Percentiles rank a stretch among this genome's conserved stretches.
Conservation (phyloP, 768 basidiomycete species). For the Tulasnella calospora region DNA sequence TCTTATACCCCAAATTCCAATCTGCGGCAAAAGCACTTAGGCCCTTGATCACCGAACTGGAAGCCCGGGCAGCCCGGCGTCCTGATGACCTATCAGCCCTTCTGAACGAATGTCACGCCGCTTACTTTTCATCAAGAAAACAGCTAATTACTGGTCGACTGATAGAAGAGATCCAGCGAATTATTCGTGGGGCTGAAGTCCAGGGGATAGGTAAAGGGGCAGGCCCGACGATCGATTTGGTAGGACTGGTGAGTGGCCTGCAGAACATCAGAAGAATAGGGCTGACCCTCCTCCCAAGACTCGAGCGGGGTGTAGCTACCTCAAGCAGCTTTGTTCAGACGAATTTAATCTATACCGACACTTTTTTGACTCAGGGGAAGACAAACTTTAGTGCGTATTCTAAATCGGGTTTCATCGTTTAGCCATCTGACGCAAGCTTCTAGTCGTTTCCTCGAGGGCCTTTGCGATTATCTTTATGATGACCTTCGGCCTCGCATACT, state of each 20-base stretch:
- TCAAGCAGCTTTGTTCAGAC: constrained; percentile 85
- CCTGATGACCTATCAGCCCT: constrained; percentile 81
- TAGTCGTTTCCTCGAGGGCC: constrained; percentile 82
- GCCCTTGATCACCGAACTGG: constrained; percentile 79
- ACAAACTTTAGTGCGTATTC: constrained; percentile 56
- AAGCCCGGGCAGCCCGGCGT: constrained; percentile 65
- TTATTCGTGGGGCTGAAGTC: constrained; percentile 35
- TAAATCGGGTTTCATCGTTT: neutral
- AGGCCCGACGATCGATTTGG: constrained; percentile 72
- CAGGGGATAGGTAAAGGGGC: constrained; percentile 38
- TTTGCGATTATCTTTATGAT: constrained; percentile 93
- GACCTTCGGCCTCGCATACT: constrained; percentile 92
- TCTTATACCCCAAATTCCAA: constrained; percentile 85
- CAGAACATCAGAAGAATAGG: neutral
- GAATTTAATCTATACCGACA: constrained; percentile 81
- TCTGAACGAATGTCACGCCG: constrained; percentile 77
- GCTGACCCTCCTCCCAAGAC: constrained; percentile 50
- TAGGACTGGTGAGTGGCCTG: constrained; percentile 63
- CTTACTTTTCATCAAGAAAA: constrained; percentile 75
- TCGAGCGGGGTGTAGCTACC: constrained; percentile 82
- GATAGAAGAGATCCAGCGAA: constrained; percentile 71
- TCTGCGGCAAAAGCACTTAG: constrained; percentile 64
- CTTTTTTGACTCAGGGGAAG: constrained; percentile 85
- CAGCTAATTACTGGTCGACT: constrained; percentile 67
- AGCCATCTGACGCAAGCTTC: neutral